Base-by-base conservation (phyloP, 257 asterid genomes). In the Solanum megistacrolobum region DNA sequence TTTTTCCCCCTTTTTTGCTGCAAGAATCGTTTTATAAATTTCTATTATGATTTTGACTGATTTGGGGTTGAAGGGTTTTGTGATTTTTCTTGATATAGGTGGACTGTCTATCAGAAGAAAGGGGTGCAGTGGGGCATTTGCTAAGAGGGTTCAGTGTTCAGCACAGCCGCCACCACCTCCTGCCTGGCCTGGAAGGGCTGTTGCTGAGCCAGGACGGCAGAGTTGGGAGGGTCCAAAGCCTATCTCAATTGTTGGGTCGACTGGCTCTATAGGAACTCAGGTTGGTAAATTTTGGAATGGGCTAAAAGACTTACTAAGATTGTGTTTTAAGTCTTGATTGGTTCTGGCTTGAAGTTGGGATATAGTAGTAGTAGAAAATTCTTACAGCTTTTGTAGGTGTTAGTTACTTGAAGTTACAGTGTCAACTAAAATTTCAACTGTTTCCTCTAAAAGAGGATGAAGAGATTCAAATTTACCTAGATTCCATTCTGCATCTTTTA, bases 221-320 rank as follows among this genome's bases (percentile, higher is more conserved):
- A 91, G 35, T 65, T 97, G 99, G 99, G 97, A 94, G 6, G 99
- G 99, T 34, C 99, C 96, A 13, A 97, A 97, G 92, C 99, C 99
- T 84, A 96, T 97, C 87, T 94, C 99, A 16, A 83, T 97, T 55
- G 93, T 97, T 91, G 99, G 99, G 74, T 97, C 99, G 65, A 97
- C 99, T 85, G 99, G 99, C 87, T 97, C 99, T 75, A 95, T 97
- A 86, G 99, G 99, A 66, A 96, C 99, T 35, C 99, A 97, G 99
- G 99, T 97, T 74, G 23, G 43, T 82, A 38, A 82, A 48, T 48
- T 10, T 82, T 82, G 43, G 34, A 62, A 62, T n/a, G 31, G 71
- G 71, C 7, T 62, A 62, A 62, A 62, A 62, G 71, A 62, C 71
- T 62, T n/a, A n/a, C 8, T 62, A 25, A 62, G 27, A 62, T 62